Evolutionary conservation across 139 green algal genomes (phyloP), one percentile per base, ranked within the genome.

Genomic region (Pleodorina starrii): DNA sequence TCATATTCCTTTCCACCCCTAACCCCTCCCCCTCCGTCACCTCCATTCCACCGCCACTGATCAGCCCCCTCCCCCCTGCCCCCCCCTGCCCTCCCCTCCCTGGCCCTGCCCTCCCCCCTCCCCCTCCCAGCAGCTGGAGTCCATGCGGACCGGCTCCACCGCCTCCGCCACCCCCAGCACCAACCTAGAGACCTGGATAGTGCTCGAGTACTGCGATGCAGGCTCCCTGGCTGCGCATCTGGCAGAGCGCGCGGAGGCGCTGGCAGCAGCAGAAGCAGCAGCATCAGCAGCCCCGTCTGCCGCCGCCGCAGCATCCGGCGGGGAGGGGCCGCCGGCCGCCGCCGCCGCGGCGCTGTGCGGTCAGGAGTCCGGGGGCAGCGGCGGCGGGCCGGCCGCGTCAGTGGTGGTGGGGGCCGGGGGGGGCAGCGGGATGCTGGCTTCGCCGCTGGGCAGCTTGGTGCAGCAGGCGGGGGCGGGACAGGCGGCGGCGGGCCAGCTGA

Each of bases 141-240:
- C 38, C 0, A 5, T 57, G 23, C 79, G 57, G 9, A 57, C 57
- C 57, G 59, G 21, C 38, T 59, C 51, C 38, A 75, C 29, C 38
- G 59, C 59, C 38, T n/a, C 38, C n/a, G 4, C 27, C 23, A 59
- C 5, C 48, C 50, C 29, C 40, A 46, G 12, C 11, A 59, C 68
- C 19, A 80, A 11, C 68, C 59, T 85, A 63, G 89, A 92, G 83
- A 92, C 89, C n/a, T 92, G 89, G 89, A 90, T 92, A n/a, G 82
- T 92, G 68, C 66, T 89, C 14, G 89, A 92, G 76, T 92, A 87
- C 74, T 92, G 89, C 79, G 48, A 85, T 46, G 87, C 46, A 51
- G 87, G 87, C 48, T 90, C 87, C 5, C 78, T 90, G 21, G 77
- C 87, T 2, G 79, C 87, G 5, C 77, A 74, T 2, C 77, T 90